Percentiles rank a stretch among this genome's conserved stretches.
phyloP scores from a whole-genome alignment of 768 basidiomycete species.

The Infundibulicybe gibba region DNA sequence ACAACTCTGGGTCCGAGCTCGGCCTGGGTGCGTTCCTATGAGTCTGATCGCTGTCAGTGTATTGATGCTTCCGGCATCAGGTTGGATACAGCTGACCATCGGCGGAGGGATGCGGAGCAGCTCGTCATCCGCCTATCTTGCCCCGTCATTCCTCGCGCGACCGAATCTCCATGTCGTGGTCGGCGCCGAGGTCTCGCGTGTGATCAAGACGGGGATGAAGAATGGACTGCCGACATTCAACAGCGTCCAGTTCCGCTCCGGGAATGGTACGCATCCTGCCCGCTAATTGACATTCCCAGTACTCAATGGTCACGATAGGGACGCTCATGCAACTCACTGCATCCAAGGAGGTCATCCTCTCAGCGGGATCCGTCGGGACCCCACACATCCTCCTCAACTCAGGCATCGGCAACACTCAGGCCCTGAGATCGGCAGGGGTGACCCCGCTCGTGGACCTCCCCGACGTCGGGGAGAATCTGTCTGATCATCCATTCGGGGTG shows the following conservation, averaged over 20 bases:
- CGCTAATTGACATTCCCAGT: slow-evolving; percentile 9
- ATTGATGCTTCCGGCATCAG: background rate
- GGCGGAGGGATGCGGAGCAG: slow-evolving; percentile 19
- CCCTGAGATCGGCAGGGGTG: slow-evolving; percentile 20
- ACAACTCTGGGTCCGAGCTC: slow-evolving; percentile 19
- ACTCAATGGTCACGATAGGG: slow-evolving; percentile 16
- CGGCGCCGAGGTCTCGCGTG: slow-evolving; percentile 15
- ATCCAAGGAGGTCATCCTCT: slow-evolving; percentile 50
- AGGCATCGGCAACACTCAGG: slow-evolving; percentile 27
- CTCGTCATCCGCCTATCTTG: slow-evolving; percentile 21
- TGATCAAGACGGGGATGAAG: slow-evolving; percentile 12
- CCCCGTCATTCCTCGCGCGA: slow-evolving; percentile 8
- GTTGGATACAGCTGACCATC: slow-evolving; percentile 22
- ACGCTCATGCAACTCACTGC: slow-evolving; percentile 23
- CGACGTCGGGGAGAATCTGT: slow-evolving; percentile 33
- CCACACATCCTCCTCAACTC: slow-evolving; percentile 32
- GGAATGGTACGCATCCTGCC: too few relatives aligned
- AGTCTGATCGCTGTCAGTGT: background rate
- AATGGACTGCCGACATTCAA: slow-evolving; percentile 14
- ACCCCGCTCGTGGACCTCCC: slow-evolving; percentile 24
- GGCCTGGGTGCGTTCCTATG: slow-evolving; percentile 14
- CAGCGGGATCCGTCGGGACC: slow-evolving; percentile 32
- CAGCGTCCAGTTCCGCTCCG: slow-evolving; percentile 16
- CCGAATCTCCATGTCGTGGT: slow-evolving; percentile 20
- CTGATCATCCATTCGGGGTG: slow-evolving; percentile 26